These are phyloP conservation scores for Syzygium syzygioides DNA, from an alignment of 441 rosid genomes.

Conservation along the genomic window DNA sequence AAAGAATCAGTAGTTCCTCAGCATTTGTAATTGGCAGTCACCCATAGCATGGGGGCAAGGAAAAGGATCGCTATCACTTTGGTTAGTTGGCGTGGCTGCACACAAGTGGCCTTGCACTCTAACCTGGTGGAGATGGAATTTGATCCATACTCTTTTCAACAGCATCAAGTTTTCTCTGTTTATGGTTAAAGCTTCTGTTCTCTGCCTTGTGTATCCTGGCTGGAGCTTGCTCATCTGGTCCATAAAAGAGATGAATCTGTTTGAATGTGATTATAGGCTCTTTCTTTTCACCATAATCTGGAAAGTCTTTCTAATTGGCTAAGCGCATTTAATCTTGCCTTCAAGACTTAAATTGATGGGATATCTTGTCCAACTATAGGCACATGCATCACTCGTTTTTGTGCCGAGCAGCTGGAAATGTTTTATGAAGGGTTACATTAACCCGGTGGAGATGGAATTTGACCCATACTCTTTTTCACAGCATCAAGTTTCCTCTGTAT, in stretches of 20 bases:
- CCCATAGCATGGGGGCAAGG: neutral
- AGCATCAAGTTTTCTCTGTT: neutral
- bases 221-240: neutral
- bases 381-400: neutral
- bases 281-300: too few species aligned
- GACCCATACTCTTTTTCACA: neutral
- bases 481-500: neutral
- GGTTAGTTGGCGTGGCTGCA: neutral
- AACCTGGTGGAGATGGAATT: neutral
- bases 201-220: neutral
- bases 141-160: neutral
- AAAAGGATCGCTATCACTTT: neutral
- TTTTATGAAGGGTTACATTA: neutral
- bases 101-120: neutral
- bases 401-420: neutral
- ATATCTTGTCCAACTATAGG: neutral
- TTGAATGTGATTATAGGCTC: neutral
- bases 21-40: neutral
- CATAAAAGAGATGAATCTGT: neutral
- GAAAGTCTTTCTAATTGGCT: neutral
- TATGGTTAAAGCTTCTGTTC: neutral
- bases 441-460: neutral
- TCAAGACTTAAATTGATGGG: neutral
- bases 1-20: neutral
- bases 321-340: too few species aligned